Evolutionary conservation across 805 yeast genomes (phyloP).

Genomic region (Metschnikowia chrysomelidarum): DNA sequence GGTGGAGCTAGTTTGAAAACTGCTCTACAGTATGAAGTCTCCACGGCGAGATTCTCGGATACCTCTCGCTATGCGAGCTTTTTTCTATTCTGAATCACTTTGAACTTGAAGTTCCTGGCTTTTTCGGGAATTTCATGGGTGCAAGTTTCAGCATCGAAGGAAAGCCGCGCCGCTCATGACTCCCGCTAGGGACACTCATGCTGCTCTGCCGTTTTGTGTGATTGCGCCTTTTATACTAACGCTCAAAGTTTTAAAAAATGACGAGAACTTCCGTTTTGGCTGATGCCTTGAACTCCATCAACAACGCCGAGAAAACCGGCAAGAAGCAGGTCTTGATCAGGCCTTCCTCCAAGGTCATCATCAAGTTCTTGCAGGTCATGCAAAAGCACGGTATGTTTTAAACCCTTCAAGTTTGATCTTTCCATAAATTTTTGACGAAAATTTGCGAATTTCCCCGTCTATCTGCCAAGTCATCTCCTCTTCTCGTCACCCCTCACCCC

Average conservation of each 20-base stretch:
- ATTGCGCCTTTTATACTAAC: constrained; percentile 20
- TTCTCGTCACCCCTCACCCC: constrained; percentile 39
- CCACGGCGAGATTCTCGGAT: constrained; percentile 9
- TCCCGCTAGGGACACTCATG: constrained; percentile 24
- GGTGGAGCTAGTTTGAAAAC: constrained; percentile 6
- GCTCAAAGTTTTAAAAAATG: constrained; percentile 18
- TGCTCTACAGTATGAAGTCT: constrained; percentile 6
- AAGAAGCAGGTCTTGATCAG: constrained; percentile 37
- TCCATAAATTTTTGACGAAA: too few species aligned
- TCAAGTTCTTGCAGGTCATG: constrained; percentile 32
- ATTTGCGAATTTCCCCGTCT: too few species aligned
- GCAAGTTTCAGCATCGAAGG: not conserved
- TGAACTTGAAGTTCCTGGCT: not conserved
- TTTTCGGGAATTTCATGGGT: not conserved
- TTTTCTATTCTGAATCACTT: not conserved
- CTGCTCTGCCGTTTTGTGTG: constrained; percentile 22
- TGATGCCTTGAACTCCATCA: constrained; percentile 36
- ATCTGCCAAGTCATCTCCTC: too few species aligned
- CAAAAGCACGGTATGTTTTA: constrained; percentile 30
- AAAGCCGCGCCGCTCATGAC: constrained; percentile 15
- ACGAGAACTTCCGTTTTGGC: constrained; percentile 38
- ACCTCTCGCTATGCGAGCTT: constrained; percentile 6
- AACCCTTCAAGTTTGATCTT: too few species aligned
- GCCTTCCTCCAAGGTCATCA: constrained; percentile 36
- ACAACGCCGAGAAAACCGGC: constrained; percentile 39